These are phyloP conservation scores for Acaromyces ingoldii DNA, from an alignment of 1,284 basidiomycete species.

Conservation along the genomic window DNA sequence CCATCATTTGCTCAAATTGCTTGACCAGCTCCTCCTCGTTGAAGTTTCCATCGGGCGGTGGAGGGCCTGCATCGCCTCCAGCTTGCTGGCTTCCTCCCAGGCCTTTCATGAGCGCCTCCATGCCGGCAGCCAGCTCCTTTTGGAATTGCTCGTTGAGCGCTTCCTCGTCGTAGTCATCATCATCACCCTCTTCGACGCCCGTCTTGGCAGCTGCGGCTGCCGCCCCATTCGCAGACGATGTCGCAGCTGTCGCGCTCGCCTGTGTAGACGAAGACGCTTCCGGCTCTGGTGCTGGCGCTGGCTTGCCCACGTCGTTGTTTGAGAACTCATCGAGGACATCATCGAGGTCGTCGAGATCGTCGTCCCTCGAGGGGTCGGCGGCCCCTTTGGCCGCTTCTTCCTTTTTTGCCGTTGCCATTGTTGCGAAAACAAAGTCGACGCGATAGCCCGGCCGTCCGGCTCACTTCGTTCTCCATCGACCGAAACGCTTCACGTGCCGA, in stretches of 20 bases:
- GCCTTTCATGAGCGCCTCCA: constrained; percentile 77
- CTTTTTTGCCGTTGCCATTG: too few species aligned
- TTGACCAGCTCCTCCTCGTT: constrained; percentile 47
- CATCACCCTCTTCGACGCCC: constrained; percentile 6
- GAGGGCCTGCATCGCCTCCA: constrained; percentile 1
- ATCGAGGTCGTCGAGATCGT: constrained; percentile 48
- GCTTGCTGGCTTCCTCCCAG: constrained; percentile 52
- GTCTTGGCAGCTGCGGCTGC: background rate
- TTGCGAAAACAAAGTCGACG: too few species aligned
- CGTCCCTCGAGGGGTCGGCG: too few species aligned
- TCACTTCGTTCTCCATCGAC: too few species aligned
- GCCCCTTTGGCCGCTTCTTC: too few species aligned
- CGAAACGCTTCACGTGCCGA: too few species aligned
- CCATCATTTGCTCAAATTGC: constrained; percentile 49
- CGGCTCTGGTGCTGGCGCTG: constrained; percentile 17
- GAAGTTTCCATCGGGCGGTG: constrained; percentile 7
- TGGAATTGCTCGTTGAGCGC: constrained; percentile 59
- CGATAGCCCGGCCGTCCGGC: too few species aligned
- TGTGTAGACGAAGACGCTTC: constrained; percentile 39
- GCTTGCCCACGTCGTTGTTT: constrained; percentile 53
- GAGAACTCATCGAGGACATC: constrained; percentile 59
- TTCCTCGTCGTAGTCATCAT: constrained; percentile 46
- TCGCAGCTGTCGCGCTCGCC: constrained; percentile 34
- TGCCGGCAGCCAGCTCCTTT: constrained; percentile 68
- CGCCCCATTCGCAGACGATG: background rate